Percentiles rank a stretch among this genome's conserved stretches.
phyloP scores from a whole-genome alignment of 345 rosid species.

The Eucalyptus microcorys region DNA sequence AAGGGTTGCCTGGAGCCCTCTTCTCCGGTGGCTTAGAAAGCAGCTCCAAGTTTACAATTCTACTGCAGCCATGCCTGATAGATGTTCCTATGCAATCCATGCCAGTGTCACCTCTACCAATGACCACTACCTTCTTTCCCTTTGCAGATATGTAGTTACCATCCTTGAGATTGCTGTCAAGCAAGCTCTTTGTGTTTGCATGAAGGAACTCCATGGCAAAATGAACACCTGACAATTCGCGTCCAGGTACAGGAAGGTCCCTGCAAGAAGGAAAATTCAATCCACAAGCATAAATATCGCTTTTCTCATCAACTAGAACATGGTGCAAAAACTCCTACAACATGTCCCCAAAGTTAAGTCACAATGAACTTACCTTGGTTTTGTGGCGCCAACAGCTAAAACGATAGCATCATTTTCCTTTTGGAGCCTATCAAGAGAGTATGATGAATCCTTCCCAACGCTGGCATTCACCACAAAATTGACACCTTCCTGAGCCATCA shows the following conservation, averaged over 20 bases:
- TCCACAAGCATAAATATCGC: neutral
- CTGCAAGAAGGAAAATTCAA: conserved; percentile 23
- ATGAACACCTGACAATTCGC: conserved; percentile 77
- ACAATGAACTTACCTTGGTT: conserved; percentile 53
- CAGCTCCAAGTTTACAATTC: conserved; percentile 76
- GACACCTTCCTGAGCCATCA: conserved; percentile 85
- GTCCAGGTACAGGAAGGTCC: conserved; percentile 94
- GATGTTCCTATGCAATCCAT: conserved; percentile 99
- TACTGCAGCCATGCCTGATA: conserved; percentile 84
- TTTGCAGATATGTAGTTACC: conserved; percentile 84
- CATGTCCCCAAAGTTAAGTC: neutral
- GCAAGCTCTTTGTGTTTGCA: conserved; percentile 92
- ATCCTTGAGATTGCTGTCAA: conserved; percentile 73
- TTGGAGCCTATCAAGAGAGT: conserved; percentile 59
- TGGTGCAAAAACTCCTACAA: neutral
- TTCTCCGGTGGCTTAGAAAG: conserved; percentile 79
- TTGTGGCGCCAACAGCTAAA: conserved; percentile 93
- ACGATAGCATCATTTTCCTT: conserved; percentile 77
- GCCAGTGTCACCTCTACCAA: conserved; percentile 99
- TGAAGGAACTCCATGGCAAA: conserved; percentile 99
- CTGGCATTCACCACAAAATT: conserved; percentile 83
- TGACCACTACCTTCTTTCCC: conserved; percentile 89
- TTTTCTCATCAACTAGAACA: neutral
- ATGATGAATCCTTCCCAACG: conserved; percentile 69
- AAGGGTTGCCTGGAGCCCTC: conserved; percentile 97